A percentile compares a stretch with the other conserved stretches of the same genome.
These are phyloP conservation scores for Rhodomyrtus psidioides DNA, from an alignment of 441 rosid genomes.

Conservation along the genomic window DNA sequence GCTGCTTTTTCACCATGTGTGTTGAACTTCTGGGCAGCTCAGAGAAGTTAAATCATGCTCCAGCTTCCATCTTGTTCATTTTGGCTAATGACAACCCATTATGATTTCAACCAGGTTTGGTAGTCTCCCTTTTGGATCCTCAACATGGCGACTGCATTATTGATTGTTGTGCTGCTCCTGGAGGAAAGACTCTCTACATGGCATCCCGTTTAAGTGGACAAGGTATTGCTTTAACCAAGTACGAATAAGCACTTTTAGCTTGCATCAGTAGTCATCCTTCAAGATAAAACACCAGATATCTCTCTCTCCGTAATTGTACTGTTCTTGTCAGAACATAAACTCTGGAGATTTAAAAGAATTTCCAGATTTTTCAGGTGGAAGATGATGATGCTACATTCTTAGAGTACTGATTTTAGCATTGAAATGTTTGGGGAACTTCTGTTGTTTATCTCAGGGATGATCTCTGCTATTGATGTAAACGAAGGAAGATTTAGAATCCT, in stretches of 20 bases:
- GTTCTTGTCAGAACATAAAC: background rate
- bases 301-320: background rate
- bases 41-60: background rate
- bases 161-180: constrained; percentile 99
- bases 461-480: constrained; percentile 81
- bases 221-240: constrained; percentile 35
- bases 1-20: background rate
- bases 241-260: background rate
- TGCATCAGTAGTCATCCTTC: too few species aligned
- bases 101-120: constrained; percentile 41
- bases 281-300: background rate
- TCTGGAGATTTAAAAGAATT: background rate
- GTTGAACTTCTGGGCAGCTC: background rate
- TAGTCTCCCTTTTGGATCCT: constrained; percentile 84
- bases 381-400: background rate
- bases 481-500: constrained; percentile 90
- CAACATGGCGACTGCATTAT: constrained; percentile 74
- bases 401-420: background rate
- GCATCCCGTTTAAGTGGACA: constrained; percentile 65
- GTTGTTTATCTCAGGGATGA: constrained; percentile 32
- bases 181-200: constrained; percentile 92
- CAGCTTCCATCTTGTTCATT: background rate
- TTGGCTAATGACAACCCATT: background rate
- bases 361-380: background rate
- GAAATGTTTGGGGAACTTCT: background rate